A percentile compares a stretch with the other conserved stretches of the same genome.
Conservation (phyloP, 2,329 filamentous ascomycete genomes). For the Nectriaceae sp. region DNA sequence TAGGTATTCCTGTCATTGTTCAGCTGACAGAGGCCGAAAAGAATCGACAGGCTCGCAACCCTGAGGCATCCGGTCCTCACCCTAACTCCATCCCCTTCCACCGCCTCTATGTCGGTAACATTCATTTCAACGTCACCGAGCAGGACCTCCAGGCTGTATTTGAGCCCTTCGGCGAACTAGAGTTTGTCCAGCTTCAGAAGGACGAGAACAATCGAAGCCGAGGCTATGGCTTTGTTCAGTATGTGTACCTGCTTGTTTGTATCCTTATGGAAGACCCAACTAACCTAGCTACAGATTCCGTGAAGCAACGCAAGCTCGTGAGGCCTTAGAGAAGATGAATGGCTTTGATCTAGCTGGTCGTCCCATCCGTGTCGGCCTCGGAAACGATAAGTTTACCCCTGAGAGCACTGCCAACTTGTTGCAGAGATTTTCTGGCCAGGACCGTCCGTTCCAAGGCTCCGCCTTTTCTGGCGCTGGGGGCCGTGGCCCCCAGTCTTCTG, state of each 20-base stretch:
- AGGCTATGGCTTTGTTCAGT: constrained; percentile 99
- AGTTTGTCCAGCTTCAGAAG: constrained; percentile 96
- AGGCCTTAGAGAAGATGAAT: constrained; percentile 98
- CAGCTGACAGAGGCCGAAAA: constrained; percentile 99
- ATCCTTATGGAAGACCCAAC: constrained; percentile 14
- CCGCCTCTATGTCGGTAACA: constrained; percentile 97
- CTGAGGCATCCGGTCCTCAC: constrained; percentile 67
- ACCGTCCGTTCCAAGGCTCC: constrained; percentile 81
- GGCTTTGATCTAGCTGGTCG: constrained; percentile 97
- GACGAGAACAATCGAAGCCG: constrained; percentile 88
- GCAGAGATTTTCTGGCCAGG: constrained; percentile 86
- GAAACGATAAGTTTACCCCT: constrained; percentile 99
- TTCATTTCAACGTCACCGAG: constrained; percentile 99
- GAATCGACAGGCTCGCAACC: constrained; percentile 90
- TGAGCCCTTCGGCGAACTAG: constrained; percentile 94
- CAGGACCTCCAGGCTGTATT: constrained; percentile 95
- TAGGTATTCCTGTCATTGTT: constrained; percentile 98
- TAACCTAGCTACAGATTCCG: constrained; percentile 70
- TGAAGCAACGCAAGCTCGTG: constrained; percentile 86
- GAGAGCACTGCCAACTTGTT: constrained; percentile 92
- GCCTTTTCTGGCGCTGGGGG: constrained; percentile 89
- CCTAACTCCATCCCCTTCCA: constrained; percentile 92
- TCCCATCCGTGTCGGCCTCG: constrained; percentile 96
- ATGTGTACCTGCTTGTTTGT: constrained; percentile 43
- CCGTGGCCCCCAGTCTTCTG: constrained; percentile 79